Conservation (phyloP, 1,284 basidiomycete species). For the Ceratobasidium sp. region DNA sequence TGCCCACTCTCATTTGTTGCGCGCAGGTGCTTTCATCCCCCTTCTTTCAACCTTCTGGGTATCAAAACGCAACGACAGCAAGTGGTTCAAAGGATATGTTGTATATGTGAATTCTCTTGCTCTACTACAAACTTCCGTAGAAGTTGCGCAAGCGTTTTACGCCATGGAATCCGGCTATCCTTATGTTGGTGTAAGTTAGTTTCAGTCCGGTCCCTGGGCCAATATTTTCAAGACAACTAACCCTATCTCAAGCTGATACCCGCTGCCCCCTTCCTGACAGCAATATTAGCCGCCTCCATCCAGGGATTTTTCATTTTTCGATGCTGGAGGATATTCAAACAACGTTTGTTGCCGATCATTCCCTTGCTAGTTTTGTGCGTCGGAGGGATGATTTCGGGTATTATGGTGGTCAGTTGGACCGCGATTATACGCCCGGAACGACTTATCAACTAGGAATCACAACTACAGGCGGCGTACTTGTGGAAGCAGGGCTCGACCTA, state of each 20-base stretch:
- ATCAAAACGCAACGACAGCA: constrained; percentile 3
- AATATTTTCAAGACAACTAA: not conserved
- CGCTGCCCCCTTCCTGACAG: not conserved
- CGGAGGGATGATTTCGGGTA: constrained; percentile 1
- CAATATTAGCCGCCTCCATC: constrained; percentile 6
- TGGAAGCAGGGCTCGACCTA: no score
- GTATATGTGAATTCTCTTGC: not conserved
- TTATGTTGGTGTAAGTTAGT: constrained; percentile 5
- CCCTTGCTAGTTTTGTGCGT: constrained; percentile 22
- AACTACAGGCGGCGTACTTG: no score
- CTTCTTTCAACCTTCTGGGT: constrained; percentile 16
- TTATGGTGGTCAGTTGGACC: constrained; percentile 16
- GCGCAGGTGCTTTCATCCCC: constrained; percentile 17
- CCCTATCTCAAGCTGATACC: constrained; percentile 2
- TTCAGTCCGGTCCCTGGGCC: not conserved
- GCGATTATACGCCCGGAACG: not conserved
- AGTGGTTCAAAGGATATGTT: constrained; percentile 36
- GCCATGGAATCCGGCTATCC: not conserved
- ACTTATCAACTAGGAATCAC: no score
- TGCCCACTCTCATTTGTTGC: not conserved
- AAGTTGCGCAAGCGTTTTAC: not conserved
- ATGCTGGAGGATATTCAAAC: constrained; percentile 37
- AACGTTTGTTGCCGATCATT: constrained; percentile 1
- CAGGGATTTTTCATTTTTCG: constrained; percentile 38
- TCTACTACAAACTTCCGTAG: constrained; percentile 10